phyloP scores from a whole-genome alignment of 1,139 yeast species.

The Pichia sp. region DNA sequence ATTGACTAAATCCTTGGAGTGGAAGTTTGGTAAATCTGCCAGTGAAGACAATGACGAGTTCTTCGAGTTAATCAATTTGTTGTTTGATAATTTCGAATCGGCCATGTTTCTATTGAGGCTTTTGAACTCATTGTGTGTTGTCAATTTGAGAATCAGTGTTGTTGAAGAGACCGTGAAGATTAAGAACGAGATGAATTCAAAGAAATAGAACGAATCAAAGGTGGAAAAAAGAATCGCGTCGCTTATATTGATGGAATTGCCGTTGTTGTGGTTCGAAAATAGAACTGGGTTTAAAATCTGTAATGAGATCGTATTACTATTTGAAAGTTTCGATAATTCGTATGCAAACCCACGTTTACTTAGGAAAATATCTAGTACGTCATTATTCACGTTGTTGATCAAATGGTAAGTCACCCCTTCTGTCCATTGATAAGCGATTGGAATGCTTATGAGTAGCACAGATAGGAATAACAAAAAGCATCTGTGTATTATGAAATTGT shows the following conservation, averaged over 20 bases:
- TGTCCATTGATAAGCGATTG: conserved; percentile 5
- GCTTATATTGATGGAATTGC: neutral
- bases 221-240: conserved; percentile 14
- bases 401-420: neutral
- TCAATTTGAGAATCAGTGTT: conserved; percentile 35
- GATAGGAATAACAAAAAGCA: neutral
- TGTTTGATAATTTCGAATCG: no score
- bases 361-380: conserved; percentile 27
- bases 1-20: conserved; percentile 51
- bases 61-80: no score
- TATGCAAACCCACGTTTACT: conserved; percentile 31
- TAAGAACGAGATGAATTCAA: conserved; percentile 44
- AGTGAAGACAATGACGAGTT: neutral
- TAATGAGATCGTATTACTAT: neutral
- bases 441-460: neutral
- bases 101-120: no score
- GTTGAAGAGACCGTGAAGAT: conserved; percentile 41
- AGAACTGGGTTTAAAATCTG: conserved; percentile 9
- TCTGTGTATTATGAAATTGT: neutral
- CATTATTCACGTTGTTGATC: neutral
- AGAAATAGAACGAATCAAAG: conserved; percentile 40
- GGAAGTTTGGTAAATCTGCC: conserved; percentile 27
- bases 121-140: conserved; percentile 13
- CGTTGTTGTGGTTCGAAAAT: neutral
- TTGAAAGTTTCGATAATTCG: conserved; percentile 18